phyloP scores from a whole-genome alignment of 2,329 filamentous ascomycete genomes.

The Fusarium protoensiforme region DNA sequence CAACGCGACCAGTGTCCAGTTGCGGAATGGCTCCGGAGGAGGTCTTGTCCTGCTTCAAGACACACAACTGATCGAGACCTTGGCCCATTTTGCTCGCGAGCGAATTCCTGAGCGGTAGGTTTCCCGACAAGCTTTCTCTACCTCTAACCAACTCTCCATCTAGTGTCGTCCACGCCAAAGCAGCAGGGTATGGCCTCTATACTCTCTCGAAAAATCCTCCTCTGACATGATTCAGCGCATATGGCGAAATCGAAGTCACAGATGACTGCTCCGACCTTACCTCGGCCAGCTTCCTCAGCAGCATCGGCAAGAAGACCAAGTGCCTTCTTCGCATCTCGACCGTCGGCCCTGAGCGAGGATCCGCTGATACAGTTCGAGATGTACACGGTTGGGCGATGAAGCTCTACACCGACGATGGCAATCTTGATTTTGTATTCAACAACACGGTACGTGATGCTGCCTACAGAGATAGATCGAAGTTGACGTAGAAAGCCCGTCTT shows the following conservation, averaged over 20 bases:
- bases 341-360: constrained; percentile 75
- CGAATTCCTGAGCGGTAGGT: constrained; percentile 59
- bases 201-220: not conserved
- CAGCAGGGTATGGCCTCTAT: not conserved
- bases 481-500: constrained; percentile 66
- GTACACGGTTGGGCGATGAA: constrained; percentile 73
- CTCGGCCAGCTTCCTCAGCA: constrained; percentile 62
- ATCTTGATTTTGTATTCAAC: constrained; percentile 81
- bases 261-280: constrained; percentile 67
- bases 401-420: constrained; percentile 74
- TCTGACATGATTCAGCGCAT: constrained; percentile 51
- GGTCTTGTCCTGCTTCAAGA: constrained; percentile 64
- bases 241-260: constrained; percentile 70
- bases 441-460: constrained; percentile 62
- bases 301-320: constrained; percentile 64
- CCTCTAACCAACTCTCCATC: not conserved
- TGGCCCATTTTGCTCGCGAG: constrained; percentile 65
- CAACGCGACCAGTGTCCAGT: not conserved
- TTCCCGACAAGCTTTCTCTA: accelerated
- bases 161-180: not conserved
- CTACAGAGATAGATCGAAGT: too few species aligned
- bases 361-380: constrained; percentile 75
- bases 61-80: constrained; percentile 72
- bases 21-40: constrained; percentile 1
- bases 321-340: constrained; percentile 76